Evolutionary conservation across 805 yeast genomes (phyloP), one percentile per base, ranked within the genome.

Genomic region (Candida silvatica): DNA sequence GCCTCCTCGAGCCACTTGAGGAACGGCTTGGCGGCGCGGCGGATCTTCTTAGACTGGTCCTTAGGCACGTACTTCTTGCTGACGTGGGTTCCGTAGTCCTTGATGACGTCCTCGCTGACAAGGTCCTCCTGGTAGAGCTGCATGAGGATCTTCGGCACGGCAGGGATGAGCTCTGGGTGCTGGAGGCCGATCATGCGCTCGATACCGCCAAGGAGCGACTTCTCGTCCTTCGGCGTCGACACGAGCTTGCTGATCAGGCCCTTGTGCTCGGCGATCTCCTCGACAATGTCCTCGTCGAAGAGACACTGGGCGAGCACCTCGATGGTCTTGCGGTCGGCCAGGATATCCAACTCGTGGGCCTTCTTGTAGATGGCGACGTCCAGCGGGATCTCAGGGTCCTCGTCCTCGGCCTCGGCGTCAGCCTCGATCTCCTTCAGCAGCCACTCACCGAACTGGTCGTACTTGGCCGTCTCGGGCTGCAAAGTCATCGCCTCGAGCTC

Each of bases 21-120:
- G 64, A 92, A 92, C 20, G 97, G 95, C 64, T 87, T 88, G 41
- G 97, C 97, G 31, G 96, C 92, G 63, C 79, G 84, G 62, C 96
- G 83, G 34, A 88, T 95, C 71, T 84, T 90, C 67, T 90, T 90
- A 35, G 94, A 80, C 23, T 77, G 70, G 31, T 86, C 94, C 66
- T 90, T 92, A 42, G 94, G 83, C 41, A 92, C 96, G 52, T 80
- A 92, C 61, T 87, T 88, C 69, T 87, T 87, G 35, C 95, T 82
- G 32, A 84, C 88, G 62, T 77, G 87, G 35, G 90, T 73, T 52
- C 96, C 97, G 86, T 95, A 92, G 32, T 73, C 72, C 48, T 70
- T 58, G 34, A 86, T 71, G 29, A 74, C 82, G 38, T 83, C 95
- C 64, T 92, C 98, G 33, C 85, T 74, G 32, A 84, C 65, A 40